These are phyloP conservation scores for Cutaneotrichosporon sp. DNA, from an alignment of 1,284 basidiomycete genomes.

Conservation along the genomic window DNA sequence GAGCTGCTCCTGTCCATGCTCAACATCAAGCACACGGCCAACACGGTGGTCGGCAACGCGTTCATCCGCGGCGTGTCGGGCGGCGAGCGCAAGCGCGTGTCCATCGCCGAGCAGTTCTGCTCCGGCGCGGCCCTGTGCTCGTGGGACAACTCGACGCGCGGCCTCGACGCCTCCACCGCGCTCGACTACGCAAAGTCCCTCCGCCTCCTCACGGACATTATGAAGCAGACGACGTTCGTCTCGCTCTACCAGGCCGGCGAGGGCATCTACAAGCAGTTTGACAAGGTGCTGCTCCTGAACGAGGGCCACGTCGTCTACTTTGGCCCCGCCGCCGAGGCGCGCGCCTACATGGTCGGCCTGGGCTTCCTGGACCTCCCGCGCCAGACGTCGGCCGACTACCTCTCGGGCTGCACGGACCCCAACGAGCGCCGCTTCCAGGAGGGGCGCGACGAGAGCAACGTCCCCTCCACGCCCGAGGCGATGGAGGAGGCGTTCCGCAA, in stretches of 20 bases:
- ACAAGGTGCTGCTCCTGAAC: constrained; percentile 64
- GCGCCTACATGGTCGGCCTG: constrained; percentile 58
- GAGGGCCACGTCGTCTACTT: constrained; percentile 61
- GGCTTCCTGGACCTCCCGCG: constrained; percentile 56
- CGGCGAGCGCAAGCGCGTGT: constrained; percentile 57
- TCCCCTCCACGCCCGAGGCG: constrained; percentile 70
- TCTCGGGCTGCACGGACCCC: constrained; percentile 68
- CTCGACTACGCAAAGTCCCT: constrained; percentile 62
- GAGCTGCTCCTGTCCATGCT: constrained; percentile 62
- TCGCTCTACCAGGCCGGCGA: constrained; percentile 63
- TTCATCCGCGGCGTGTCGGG: constrained; percentile 58
- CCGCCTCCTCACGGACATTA: constrained; percentile 60
- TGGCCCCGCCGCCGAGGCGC: constrained; percentile 58
- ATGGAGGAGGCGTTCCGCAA: constrained; percentile 70
- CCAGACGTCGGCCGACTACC: constrained; percentile 68
- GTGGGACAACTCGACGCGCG: constrained; percentile 58
- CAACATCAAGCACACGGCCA: constrained; percentile 62
- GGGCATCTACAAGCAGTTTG: constrained; percentile 69
- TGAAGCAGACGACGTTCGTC: constrained; percentile 55
- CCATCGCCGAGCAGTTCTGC: constrained; percentile 62
- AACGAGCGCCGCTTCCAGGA: constrained; percentile 83
- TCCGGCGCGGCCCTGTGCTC: constrained; percentile 53
- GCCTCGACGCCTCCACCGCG: constrained; percentile 62
- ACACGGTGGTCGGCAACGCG: constrained; percentile 59
- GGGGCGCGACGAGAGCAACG: constrained; percentile 64